Evolutionary conservation across 2,329 filamentous ascomycete species (phyloP), one percentile per base, ranked within the genome.

Genomic region (Penicillium sclerotigenum): DNA sequence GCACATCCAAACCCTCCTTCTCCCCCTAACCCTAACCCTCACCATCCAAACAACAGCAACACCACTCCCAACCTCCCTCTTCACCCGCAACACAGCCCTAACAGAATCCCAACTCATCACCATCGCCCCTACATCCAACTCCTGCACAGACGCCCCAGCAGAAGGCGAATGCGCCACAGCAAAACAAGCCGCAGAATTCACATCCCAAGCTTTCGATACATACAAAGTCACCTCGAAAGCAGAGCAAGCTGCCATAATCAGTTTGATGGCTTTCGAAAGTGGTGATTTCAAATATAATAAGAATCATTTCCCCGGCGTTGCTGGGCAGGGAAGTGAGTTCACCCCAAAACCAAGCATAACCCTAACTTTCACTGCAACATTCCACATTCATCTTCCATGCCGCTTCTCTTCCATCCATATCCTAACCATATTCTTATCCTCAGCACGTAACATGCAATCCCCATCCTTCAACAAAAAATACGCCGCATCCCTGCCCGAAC

Each of bases 231-330:
- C 74, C 46, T 71, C 71, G 33, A 73, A 75, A 22, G 81, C 79
- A 22, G 83, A 88, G 64, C 85, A 88, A 68, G 89, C 89, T 7
- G 89, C 86, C 22, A 72, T 92, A 16, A 68, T 94, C 41, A 79
- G 86, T 13, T 78, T 91, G 67, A 87, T 90, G 76, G 83, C 87
- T 11, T 86, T 86, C 68, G 91, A 95, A 76, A 85, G 83, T 1
- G 84, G 55, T 22, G 80, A 86, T 59, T 89, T 92, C 75, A 80
- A 82, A 65, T 92, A 83, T 80, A 89, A 87, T 73, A 81, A 79
- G 71, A 90, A 91, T 74, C 77, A 85, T 64, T 81, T 71, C 75
- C 81, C 81, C 0, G 72, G 68, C 16, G 40, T 75, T 0, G 80
- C 86, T 0, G 89, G 89, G 9, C 87, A 92, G 71, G 89, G 89